Evolutionary conservation across 805 yeast genomes (phyloP).

Genomic region (Clavispora asparagi): DNA sequence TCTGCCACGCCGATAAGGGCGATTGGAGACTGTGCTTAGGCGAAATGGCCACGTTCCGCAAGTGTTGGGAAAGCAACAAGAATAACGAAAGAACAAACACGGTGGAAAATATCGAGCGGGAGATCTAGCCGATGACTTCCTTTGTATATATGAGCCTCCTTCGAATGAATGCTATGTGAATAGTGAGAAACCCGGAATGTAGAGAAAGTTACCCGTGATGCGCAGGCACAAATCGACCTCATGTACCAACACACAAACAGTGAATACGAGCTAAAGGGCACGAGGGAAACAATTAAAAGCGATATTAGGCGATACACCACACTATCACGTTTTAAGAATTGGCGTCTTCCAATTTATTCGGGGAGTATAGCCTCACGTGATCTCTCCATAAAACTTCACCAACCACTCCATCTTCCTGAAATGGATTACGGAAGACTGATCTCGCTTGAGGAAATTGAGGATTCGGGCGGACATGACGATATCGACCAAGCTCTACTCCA

Average conservation of each 20-base stretch:
- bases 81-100: slow-evolving; percentile 47
- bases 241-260: too few relatives aligned
- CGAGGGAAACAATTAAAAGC: too few relatives aligned
- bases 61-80: slow-evolving; percentile 58
- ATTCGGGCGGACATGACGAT: not conserved
- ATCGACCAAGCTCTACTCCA: not conserved
- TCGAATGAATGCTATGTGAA: not conserved
- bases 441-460: slow-evolving; percentile 16
- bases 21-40: slow-evolving; percentile 66
- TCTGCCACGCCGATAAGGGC: slow-evolving; percentile 76
- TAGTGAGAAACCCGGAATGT: too few relatives aligned
- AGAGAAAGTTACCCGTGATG: too few relatives aligned
- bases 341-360: too few relatives aligned
- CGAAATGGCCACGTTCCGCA: slow-evolving; percentile 58
- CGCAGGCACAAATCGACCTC: too few relatives aligned
- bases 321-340: too few relatives aligned
- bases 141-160: not conserved
- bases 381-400: not conserved
- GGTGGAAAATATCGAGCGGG: slow-evolving; percentile 21
- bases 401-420: not conserved
- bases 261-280: too few relatives aligned
- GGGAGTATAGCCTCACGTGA: not conserved
- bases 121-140: not conserved
- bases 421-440: slow-evolving; percentile 16
- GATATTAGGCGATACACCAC: too few relatives aligned